These are phyloP conservation scores for Tothia fuscella DNA, from an alignment of 2,329 filamentous ascomycete species.

Conservation along the genomic window DNA sequence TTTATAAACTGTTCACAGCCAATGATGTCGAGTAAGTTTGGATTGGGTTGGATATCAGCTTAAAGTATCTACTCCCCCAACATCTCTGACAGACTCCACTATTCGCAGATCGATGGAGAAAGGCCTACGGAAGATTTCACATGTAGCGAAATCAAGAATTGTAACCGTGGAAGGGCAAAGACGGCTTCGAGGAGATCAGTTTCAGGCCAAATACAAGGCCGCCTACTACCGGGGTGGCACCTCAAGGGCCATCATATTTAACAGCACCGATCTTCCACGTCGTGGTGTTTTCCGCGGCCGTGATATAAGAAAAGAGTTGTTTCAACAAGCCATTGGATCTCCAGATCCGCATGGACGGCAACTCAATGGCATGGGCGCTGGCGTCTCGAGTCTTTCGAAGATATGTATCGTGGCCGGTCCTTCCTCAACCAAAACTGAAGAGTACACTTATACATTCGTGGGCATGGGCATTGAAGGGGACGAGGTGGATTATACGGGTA, in stretches of 20 bases:
- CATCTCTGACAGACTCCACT: too few species aligned
- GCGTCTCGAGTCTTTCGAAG: slow-evolving; percentile 58
- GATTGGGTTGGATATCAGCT: too few species aligned
- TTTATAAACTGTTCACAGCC: too few species aligned
- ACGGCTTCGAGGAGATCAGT: too few species aligned
- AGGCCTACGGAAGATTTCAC: too few species aligned
- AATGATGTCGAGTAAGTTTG: too few species aligned
- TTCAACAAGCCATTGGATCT: slow-evolving; percentile 49
- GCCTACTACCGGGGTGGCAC: slow-evolving; percentile 57
- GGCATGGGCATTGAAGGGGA: slow-evolving; percentile 52
- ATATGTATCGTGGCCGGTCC: slow-evolving; percentile 45
- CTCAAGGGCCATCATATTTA: slow-evolving; percentile 54
- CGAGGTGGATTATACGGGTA: slow-evolving; percentile 53
- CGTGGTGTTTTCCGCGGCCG: too few species aligned
- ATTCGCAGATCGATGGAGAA: too few species aligned
- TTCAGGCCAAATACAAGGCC: too few species aligned
- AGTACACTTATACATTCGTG: slow-evolving; percentile 62
- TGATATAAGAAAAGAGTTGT: slow-evolving; percentile 40
- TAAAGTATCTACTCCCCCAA: too few species aligned
- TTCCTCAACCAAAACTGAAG: slow-evolving; percentile 35
- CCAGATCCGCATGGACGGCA: slow-evolving; percentile 57
- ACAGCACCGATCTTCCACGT: slow-evolving; percentile 41
- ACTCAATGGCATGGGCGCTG: slow-evolving; percentile 59
- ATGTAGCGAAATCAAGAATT: too few species aligned
- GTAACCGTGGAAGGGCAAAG: too few species aligned